A percentile compares a stretch with the other conserved stretches of the same genome.
phyloP scores from a whole-genome alignment of 495 filamentous ascomycete species.

The Cercophora sp. region DNA sequence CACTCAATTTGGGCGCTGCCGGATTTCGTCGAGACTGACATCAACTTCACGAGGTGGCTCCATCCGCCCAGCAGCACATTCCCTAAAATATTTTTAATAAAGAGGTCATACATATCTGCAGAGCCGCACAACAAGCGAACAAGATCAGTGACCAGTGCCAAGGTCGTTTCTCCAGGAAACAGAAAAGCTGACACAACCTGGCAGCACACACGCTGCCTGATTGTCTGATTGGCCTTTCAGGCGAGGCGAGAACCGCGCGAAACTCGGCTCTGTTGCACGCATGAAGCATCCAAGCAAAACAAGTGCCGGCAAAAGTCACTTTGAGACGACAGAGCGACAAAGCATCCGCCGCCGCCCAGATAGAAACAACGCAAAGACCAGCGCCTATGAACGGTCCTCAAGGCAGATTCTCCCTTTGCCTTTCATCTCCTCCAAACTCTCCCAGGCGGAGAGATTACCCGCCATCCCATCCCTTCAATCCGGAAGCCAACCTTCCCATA shows the following conservation, averaged over 20 bases:
- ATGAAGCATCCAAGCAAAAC: slow-evolving; percentile 12
- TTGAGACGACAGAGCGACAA: too few species aligned
- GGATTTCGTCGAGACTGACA: background rate
- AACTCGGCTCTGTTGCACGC: slow-evolving; percentile 13
- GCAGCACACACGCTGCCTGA: slow-evolving; percentile 11
- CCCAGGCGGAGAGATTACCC: too few species aligned
- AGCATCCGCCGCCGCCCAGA: too few species aligned
- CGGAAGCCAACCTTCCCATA: too few species aligned
- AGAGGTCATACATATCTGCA: background rate
- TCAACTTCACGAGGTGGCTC: background rate
- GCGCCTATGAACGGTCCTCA: too few species aligned
- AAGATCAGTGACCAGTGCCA: background rate
- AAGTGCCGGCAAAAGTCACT: slow-evolving; percentile 17
- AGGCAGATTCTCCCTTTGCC: too few species aligned
- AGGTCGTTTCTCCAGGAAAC: background rate
- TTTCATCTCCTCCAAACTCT: too few species aligned
- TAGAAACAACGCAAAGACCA: too few species aligned
- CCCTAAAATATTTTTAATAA: background rate
- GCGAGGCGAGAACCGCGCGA: too few species aligned
- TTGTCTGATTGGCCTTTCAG: background rate
- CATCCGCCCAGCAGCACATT: background rate
- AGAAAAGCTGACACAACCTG: background rate
- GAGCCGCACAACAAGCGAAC: background rate
- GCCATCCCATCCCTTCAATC: too few species aligned
- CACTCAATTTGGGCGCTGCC: background rate